phyloP scores from a whole-genome alignment of 2,329 filamentous ascomycete species.

The Colletotrichum trifolii region DNA sequence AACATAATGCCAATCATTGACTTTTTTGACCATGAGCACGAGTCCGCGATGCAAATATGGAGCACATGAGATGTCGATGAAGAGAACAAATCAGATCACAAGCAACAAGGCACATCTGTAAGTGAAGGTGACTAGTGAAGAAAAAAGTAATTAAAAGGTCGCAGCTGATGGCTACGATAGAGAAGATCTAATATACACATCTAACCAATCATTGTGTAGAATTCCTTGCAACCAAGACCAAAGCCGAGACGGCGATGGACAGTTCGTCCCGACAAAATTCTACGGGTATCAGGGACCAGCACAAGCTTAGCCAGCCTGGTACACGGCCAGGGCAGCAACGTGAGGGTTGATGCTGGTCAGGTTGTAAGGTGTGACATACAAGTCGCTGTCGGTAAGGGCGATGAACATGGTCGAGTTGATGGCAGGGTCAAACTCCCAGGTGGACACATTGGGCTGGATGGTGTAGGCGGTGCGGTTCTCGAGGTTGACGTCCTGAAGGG shows the following conservation, averaged over 20 bases:
- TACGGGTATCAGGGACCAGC: not conserved
- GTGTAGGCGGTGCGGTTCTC: constrained; percentile 69
- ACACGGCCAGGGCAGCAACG: constrained; percentile 78
- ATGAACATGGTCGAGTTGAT: constrained; percentile 86
- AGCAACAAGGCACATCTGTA: no score
- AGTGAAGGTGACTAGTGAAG: no score
- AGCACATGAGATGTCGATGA: no score
- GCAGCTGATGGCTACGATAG: no score
- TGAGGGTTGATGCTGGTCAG: constrained; percentile 79
- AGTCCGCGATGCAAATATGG: no score
- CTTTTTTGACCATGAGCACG: not conserved
- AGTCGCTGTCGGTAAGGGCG: constrained; percentile 75
- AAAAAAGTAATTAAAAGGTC: no score
- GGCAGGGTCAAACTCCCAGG: constrained; percentile 74
- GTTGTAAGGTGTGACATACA: constrained; percentile 81
- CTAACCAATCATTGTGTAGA: no score
- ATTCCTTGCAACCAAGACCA: no score
- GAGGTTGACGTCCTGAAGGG: constrained; percentile 62
- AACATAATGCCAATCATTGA: constrained; percentile 20
- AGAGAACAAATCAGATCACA: no score
- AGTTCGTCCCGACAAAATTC: no score
- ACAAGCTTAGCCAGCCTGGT: constrained; percentile 75
- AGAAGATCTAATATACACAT: no score
- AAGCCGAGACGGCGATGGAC: no score
- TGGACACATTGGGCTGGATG: constrained; percentile 76